These are phyloP conservation scores for Colletotrichum aenigma DNA, from an alignment of 2,329 filamentous ascomycete genomes.

Conservation along the genomic window DNA sequence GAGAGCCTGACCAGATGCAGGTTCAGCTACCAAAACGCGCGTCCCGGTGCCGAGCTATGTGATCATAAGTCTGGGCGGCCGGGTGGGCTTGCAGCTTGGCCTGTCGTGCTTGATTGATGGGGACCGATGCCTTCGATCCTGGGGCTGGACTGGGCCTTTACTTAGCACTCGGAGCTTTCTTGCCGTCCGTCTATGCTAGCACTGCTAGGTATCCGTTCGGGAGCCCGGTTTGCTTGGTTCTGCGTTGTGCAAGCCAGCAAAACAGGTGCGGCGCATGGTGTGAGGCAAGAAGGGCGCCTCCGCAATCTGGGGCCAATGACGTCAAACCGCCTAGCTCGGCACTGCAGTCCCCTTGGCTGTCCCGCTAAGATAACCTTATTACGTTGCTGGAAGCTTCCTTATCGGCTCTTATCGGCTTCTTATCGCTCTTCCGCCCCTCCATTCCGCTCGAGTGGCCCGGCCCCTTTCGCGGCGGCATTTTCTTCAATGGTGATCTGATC, in stretches of 20 bases:
- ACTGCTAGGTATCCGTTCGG: not conserved
- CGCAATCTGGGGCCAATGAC: slow-evolving; percentile 19
- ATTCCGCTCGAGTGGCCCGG: not conserved
- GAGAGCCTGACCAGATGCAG: not conserved
- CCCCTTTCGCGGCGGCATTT: slow-evolving; percentile 5
- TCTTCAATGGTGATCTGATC: slow-evolving; percentile 12
- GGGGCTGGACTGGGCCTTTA: not conserved
- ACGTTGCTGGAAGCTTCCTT: not conserved
- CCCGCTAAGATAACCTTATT: slow-evolving; percentile 23
- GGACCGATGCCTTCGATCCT: not conserved
- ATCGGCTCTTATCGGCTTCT: slow-evolving; percentile 12
- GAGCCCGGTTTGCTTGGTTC: not conserved
- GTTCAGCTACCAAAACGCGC: slow-evolving; percentile 5
- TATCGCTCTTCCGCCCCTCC: slow-evolving; percentile 1
- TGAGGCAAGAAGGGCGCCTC: not conserved
- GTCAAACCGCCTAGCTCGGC: slow-evolving; percentile 22
- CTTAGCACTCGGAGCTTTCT: not conserved
- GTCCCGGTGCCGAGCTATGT: slow-evolving; percentile 3
- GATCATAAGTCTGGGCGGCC: slow-evolving; percentile 17
- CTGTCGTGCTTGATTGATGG: not conserved
- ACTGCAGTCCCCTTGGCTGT: slow-evolving; percentile 3
- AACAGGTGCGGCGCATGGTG: slow-evolving; percentile 1
- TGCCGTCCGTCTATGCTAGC: not conserved
- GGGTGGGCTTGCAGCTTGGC: not conserved
- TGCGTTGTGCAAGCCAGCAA: not conserved